Conservation (phyloP, 768 basidiomycete genomes). For the Pisolithus albus region DNA sequence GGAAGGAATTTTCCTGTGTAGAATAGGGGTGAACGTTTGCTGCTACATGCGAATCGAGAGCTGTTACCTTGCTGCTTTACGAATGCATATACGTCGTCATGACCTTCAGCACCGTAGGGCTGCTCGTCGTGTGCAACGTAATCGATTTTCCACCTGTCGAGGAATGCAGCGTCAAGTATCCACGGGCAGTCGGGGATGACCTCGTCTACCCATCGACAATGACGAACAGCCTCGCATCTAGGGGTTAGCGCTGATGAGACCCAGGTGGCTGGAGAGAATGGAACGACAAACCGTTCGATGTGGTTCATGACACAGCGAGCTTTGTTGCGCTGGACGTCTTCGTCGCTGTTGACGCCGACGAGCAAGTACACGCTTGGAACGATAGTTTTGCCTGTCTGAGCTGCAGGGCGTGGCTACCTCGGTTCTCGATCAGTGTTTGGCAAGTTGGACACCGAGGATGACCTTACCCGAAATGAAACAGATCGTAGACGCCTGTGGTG, state of each 20-base stretch:
- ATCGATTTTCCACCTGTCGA: slow-evolving; percentile 84
- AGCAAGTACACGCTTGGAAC: slow-evolving; percentile 82
- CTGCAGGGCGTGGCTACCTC: slow-evolving; percentile 83
- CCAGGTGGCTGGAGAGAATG: neutral
- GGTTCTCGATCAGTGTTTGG: slow-evolving; percentile 4
- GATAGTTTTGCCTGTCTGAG: slow-evolving; percentile 94
- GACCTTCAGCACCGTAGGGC: slow-evolving; percentile 73
- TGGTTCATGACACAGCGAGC: slow-evolving; percentile 83
- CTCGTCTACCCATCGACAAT: slow-evolving; percentile 96
- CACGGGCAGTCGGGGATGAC: slow-evolving; percentile 88
- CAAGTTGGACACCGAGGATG: neutral
- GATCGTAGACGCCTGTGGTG: slow-evolving; percentile 82
- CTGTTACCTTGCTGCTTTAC: slow-evolving; percentile 70
- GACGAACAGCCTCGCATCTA: slow-evolving; percentile 85
- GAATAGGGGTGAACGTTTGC: neutral
- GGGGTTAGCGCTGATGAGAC: neutral
- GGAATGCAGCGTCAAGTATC: slow-evolving; percentile 75
- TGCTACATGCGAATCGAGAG: neutral
- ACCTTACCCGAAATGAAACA: slow-evolving; percentile 90
- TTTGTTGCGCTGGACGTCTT: slow-evolving; percentile 74
- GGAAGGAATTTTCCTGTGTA: slow-evolving; percentile 84
- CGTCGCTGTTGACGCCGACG: slow-evolving; percentile 89
- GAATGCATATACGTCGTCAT: slow-evolving; percentile 80
- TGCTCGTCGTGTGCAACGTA: slow-evolving; percentile 96
- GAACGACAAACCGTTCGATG: slow-evolving; percentile 57